Conservation (phyloP, 179 eudicot genomes). For the Spergularia azorica region DNA sequence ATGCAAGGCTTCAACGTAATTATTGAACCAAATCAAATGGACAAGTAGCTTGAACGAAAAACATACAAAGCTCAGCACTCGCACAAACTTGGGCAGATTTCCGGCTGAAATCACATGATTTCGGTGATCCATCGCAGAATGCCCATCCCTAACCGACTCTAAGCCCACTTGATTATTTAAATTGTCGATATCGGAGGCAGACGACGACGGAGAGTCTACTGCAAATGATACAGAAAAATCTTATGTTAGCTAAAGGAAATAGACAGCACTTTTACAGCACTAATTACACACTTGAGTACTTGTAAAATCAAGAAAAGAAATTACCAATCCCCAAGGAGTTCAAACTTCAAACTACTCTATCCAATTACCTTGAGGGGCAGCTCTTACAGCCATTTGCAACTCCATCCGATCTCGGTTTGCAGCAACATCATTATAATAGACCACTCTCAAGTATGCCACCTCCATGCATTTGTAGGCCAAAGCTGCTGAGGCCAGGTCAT, state of each 20-base stretch:
- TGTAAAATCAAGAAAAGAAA: background rate
- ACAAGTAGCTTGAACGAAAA: background rate
- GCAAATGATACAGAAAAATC: background rate
- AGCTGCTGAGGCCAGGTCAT: slow-evolving; percentile 57
- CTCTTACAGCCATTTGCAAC: slow-evolving; percentile 42
- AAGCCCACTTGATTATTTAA: slow-evolving; percentile 39
- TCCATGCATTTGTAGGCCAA: slow-evolving; percentile 58
- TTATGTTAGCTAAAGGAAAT: slow-evolving; percentile 18
- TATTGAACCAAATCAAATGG: background rate
- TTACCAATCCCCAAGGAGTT: slow-evolving; percentile 1
- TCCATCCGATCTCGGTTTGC: slow-evolving; percentile 42
- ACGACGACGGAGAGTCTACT: slow-evolving; percentile 60
- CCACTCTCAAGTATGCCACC: slow-evolving; percentile 51
- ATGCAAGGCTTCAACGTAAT: background rate
- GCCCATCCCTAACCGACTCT: slow-evolving; percentile 33
- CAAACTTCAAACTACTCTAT: background rate
- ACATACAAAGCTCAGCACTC: slow-evolving; percentile 50
- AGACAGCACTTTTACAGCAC: background rate
- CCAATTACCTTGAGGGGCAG: slow-evolving; percentile 47
- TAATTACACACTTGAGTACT: background rate
- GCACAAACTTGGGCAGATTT: slow-evolving; percentile 40
- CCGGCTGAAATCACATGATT: slow-evolving; percentile 44
- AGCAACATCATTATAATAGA: slow-evolving; percentile 38
- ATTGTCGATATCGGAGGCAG: slow-evolving; percentile 57
- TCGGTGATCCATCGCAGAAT: slow-evolving; percentile 34